Evolutionary conservation across 2,329 filamentous ascomycete species (phyloP), one percentile per base, ranked within the genome.

Genomic region (Septoria petroselini): DNA sequence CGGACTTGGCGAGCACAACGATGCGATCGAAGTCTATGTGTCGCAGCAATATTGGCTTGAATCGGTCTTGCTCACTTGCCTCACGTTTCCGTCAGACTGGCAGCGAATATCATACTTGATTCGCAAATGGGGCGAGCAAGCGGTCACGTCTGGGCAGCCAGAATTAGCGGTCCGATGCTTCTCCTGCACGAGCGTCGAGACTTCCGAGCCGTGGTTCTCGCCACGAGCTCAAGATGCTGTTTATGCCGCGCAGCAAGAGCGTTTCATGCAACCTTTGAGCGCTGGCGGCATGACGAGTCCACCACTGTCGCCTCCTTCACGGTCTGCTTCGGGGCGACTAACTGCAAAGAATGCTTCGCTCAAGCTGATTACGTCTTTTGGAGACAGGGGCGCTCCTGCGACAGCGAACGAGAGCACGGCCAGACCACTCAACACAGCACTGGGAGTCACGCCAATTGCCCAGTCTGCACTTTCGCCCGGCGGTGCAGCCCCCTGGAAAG

Each of bases 1-100:
- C 27, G 90, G 91, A 11, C 83, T 98, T 70, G 91, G 91, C 2
- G 91, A 97, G 65, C 78, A 88, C 60, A 91, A 94, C 58, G 91
- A 98, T 67, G 93, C 93, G 0, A 91, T 98, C 52, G 93, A 98
- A 69, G 86, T 96, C 23, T 98, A 98, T 62, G 82, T 95, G 25
- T 95, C 91, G 8, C 89, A 93, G 58, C 89, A 85, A 68, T 84
- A 85, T 62, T 95, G 85, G 67, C 87, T 98, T 85, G 93, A 98
- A 71, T 91, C 93, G 2, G 77, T 97, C 25, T 80, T 98, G 11
- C 77, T 98, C 57, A 87, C 90, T 0, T 94, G 89, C 62, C 76
- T 96, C 9, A 80, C 86, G 19, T 89, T 85, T 62, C 90, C 91
- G 0, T 74, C 78, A 0, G 91, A 96, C 53, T 98, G 93, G 93